phyloP scores from a whole-genome alignment of 805 yeast genomes.

The Lipomyces orientalis region DNA sequence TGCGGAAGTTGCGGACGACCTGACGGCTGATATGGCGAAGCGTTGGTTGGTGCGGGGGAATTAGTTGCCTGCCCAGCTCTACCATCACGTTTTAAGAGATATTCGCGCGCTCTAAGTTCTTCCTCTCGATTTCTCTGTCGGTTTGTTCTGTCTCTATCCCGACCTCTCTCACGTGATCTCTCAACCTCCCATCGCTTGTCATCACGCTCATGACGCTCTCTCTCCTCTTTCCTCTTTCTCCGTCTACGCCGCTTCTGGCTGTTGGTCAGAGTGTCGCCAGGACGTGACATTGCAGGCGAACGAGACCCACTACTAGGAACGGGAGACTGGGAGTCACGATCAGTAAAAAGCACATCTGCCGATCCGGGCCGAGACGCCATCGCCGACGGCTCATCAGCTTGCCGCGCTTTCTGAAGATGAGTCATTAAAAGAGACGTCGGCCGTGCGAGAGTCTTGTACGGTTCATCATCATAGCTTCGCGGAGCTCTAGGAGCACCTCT shows the following conservation, averaged over 20 bases:
- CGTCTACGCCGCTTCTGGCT: constrained; percentile 30
- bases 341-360: constrained; percentile 1
- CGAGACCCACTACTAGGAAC: not conserved
- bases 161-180: not conserved
- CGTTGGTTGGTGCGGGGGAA: not conserved
- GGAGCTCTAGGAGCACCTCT: constrained; percentile 12
- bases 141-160: constrained; percentile 4
- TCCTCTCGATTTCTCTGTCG: constrained; percentile 3
- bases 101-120: not conserved
- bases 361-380: not conserved
- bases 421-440: constrained; percentile 20
- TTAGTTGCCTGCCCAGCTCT: not conserved
- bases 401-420: not conserved
- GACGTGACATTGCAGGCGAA: not conserved
- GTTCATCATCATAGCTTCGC: constrained; percentile 28
- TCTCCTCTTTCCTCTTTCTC: constrained; percentile 20
- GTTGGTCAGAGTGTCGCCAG: constrained; percentile 8
- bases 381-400: not conserved
- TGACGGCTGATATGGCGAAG: constrained; percentile 9
- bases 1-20: constrained; percentile 3
- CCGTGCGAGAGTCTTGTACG: constrained; percentile 32
- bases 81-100: constrained; percentile 6
- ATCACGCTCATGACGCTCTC: constrained; percentile 14
- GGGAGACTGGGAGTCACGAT: not conserved
- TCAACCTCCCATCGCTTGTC: not conserved